Percentiles rank a stretch among this genome's conserved stretches.
Evolutionary conservation across 2,329 filamentous ascomycete genomes (phyloP).

Genomic region (Colletotrichum salicis): DNA sequence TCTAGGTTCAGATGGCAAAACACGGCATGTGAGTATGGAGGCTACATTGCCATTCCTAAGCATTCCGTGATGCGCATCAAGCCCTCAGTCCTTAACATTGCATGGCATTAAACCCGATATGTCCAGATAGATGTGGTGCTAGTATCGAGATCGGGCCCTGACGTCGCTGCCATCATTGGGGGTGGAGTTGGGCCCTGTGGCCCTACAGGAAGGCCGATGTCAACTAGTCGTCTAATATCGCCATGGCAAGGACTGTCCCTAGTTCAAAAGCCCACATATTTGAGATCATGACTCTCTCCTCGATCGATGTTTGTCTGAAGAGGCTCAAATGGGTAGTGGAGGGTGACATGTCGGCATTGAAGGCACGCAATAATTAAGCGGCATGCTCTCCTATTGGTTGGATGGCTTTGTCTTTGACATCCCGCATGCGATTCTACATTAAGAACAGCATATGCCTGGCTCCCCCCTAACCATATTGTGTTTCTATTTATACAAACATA

Average conservation of each 20-base stretch:
- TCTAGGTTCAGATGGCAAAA: background rate
- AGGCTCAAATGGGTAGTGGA: constrained; percentile 11
- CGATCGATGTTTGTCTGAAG: constrained; percentile 21
- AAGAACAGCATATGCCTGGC: background rate
- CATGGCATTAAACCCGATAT: background rate
- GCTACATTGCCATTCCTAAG: background rate
- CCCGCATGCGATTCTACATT: background rate
- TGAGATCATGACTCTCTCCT: constrained; percentile 7
- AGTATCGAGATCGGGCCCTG: background rate
- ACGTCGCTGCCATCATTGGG: background rate
- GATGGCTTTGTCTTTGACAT: background rate
- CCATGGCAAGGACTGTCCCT: background rate
- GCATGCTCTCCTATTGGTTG: background rate
- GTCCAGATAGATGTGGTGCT: background rate
- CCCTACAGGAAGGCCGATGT: background rate
- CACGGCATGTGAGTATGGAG: background rate
- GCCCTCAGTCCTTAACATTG: background rate
- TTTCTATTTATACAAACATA: background rate
- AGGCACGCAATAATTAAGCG: background rate
- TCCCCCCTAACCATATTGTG: background rate
- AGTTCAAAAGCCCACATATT: no score
- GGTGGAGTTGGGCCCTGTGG: background rate
- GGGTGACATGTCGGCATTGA: background rate
- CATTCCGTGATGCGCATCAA: background rate
- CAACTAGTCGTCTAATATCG: background rate